Conservation (phyloP, 371 early-diverging fungal genomes). For the Blakeslea trispora region DNA sequence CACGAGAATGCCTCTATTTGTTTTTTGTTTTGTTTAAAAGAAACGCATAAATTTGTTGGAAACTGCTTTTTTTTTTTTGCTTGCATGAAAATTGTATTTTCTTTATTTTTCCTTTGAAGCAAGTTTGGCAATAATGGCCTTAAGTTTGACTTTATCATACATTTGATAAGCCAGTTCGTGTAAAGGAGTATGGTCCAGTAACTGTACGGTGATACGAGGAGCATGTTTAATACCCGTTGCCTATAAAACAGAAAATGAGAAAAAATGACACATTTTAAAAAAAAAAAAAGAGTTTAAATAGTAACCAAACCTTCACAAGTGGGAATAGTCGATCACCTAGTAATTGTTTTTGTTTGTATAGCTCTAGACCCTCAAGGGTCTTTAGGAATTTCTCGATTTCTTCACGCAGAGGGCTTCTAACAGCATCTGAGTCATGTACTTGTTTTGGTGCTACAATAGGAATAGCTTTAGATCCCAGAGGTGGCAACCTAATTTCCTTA, state of each 20-base stretch:
- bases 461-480: slow-evolving; percentile 23
- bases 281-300: background rate
- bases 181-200: slow-evolving; percentile 50
- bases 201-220: slow-evolving; percentile 47
- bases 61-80: too few relatives aligned
- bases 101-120: background rate
- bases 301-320: slow-evolving; percentile 35
- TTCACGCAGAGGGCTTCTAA: slow-evolving; percentile 13
- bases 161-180: slow-evolving; percentile 50
- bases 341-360: slow-evolving; percentile 40
- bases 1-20: too few relatives aligned
- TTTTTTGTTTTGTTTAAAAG: too few relatives aligned
- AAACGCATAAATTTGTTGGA: too few relatives aligned
- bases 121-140: background rate
- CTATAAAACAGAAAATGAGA: slow-evolving; percentile 15
- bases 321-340: slow-evolving; percentile 47
- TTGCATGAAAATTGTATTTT: too few relatives aligned
- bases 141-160: slow-evolving; percentile 37
- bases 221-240: slow-evolving; percentile 40
- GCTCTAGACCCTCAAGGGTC: slow-evolving; percentile 26
- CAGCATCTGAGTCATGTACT: background rate
- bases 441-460: slow-evolving; percentile 24
- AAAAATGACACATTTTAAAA: too few relatives aligned
- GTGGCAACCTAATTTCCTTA: slow-evolving; percentile 14
- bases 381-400: slow-evolving; percentile 34